Percentiles rank a stretch among this genome's conserved stretches.
phyloP scores from a whole-genome alignment of 495 filamentous ascomycete genomes.

The Tuber umbilicatum region DNA sequence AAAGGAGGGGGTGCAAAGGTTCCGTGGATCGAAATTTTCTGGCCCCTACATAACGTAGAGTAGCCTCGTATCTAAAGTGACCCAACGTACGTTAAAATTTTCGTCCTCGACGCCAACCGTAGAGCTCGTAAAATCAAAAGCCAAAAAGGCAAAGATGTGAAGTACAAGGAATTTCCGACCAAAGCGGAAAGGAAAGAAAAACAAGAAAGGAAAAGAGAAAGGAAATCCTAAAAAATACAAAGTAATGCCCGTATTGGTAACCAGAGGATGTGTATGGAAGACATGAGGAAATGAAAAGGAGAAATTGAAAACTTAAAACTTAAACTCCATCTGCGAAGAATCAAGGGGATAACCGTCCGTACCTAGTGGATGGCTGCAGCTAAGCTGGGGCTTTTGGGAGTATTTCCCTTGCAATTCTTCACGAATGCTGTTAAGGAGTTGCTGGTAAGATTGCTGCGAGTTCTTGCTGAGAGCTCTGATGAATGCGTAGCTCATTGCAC shows the following conservation, averaged over 20 bases:
- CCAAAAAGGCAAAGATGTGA: conserved; percentile 26
- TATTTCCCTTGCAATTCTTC: conserved; percentile 86
- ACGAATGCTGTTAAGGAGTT: conserved; percentile 89
- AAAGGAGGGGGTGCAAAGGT: conserved; percentile 2
- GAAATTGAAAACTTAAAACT: conserved; percentile 31
- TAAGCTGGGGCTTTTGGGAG: conserved; percentile 92
- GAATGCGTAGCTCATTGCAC: conserved; percentile 98
- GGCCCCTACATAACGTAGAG: conserved; percentile 57
- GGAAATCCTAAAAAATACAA: conserved; percentile 15
- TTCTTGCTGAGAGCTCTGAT: conserved; percentile 92
- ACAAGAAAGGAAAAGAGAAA: conserved; percentile 14
- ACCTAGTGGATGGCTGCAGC: conserved; percentile 94
- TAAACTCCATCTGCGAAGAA: conserved; percentile 38
- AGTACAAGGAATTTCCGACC: not conserved
- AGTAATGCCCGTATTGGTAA: conserved; percentile 9
- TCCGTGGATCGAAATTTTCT: conserved; percentile 13
- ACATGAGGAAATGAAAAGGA: conserved; percentile 23
- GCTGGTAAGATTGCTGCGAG: conserved; percentile 95
- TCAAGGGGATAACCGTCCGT: conserved; percentile 43
- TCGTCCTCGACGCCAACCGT: conserved; percentile 34
- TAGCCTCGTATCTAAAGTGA: conserved; percentile 53
- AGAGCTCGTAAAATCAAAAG: conserved; percentile 32
- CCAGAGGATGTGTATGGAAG: conserved; percentile 7
- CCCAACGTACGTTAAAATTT: conserved; percentile 41
- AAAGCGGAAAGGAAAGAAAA: conserved; percentile 11